Conservation (phyloP, 257 asterid species). For the Salvia splendens region DNA sequence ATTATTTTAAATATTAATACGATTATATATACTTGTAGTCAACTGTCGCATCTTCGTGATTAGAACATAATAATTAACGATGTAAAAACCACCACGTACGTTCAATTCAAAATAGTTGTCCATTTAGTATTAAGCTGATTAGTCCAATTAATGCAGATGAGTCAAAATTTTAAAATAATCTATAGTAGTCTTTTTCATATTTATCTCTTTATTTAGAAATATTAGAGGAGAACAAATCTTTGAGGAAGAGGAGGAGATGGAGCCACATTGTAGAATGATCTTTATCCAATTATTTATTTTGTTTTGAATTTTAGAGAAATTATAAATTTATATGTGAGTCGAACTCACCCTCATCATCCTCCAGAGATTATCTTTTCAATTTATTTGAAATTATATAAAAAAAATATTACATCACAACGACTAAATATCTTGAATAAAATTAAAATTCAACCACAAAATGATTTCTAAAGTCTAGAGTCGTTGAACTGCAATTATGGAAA, state of each 20-base stretch:
- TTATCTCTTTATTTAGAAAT: neutral
- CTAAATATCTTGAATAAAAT: neutral
- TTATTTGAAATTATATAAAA: too few relatives aligned
- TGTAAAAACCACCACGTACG: slow-evolving; percentile 8
- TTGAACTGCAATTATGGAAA: neutral
- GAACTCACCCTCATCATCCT: too few relatives aligned
- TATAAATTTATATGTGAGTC: too few relatives aligned
- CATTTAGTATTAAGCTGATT: slow-evolving; percentile 9
- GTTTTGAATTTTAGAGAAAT: neutral
- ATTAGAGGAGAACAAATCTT: neutral
- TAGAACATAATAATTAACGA: neutral
- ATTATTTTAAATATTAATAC: neutral
- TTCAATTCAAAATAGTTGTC: neutral
- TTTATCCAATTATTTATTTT: neutral
- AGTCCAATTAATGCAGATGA: neutral
- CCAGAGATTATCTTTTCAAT: too few relatives aligned
- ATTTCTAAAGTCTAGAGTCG: neutral
- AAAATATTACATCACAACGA: too few relatives aligned
- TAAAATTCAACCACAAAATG: neutral
- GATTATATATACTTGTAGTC: neutral
- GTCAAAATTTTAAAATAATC: slow-evolving; percentile 14
- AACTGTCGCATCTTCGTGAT: neutral
- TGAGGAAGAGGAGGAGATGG: neutral
- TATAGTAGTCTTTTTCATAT: neutral
- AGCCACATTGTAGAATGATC: slow-evolving; percentile 22